These are phyloP conservation scores for Ramularia collo-cygni DNA, from an alignment of 2,329 filamentous ascomycete species.

Conservation along the genomic window DNA sequence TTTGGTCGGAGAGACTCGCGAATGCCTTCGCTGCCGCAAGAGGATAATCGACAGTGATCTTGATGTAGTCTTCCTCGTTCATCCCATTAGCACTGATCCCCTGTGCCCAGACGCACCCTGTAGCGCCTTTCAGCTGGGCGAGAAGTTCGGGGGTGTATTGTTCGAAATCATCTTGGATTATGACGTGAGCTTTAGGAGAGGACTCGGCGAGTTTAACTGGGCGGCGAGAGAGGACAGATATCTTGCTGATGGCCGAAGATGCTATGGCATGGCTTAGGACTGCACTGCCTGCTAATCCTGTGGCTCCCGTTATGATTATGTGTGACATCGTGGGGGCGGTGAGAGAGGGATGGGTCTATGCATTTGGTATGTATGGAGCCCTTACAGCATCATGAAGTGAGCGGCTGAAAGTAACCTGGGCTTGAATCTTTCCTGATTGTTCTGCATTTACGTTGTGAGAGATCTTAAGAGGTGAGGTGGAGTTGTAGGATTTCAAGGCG, in stretches of 20 bases:
- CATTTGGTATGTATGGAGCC: no score
- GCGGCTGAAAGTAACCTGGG: no score
- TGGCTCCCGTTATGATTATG: slow-evolving; percentile 41
- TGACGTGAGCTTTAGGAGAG: slow-evolving; percentile 57
- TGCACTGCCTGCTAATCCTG: slow-evolving; percentile 36
- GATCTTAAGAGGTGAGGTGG: no score
- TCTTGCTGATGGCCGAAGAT: slow-evolving; percentile 49
- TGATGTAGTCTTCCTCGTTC: slow-evolving; percentile 44
- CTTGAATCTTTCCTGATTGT: no score
- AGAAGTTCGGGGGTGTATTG: slow-evolving; percentile 54
- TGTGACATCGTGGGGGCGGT: slow-evolving; percentile 23
- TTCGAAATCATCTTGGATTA: slow-evolving; percentile 61
- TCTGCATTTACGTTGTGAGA: no score
- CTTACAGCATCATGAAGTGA: no score
- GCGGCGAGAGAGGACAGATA: slow-evolving; percentile 61
- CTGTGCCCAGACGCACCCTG: slow-evolving; percentile 67
- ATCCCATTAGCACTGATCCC: slow-evolving; percentile 46
- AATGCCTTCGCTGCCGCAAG: slow-evolving; percentile 59
- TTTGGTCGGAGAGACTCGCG: slow-evolving; percentile 45
- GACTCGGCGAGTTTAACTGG: slow-evolving; percentile 57
- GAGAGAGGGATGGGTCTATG: no score
- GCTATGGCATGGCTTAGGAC: slow-evolving; percentile 34
- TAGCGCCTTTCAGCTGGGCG: slow-evolving; percentile 54
- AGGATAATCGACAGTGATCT: slow-evolving; percentile 62
- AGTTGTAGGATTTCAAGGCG: no score